Evolutionary conservation across 23 red algal species (phyloP), one percentile per base, ranked within the genome.

Genomic region (Gracilaria caudata): DNA sequence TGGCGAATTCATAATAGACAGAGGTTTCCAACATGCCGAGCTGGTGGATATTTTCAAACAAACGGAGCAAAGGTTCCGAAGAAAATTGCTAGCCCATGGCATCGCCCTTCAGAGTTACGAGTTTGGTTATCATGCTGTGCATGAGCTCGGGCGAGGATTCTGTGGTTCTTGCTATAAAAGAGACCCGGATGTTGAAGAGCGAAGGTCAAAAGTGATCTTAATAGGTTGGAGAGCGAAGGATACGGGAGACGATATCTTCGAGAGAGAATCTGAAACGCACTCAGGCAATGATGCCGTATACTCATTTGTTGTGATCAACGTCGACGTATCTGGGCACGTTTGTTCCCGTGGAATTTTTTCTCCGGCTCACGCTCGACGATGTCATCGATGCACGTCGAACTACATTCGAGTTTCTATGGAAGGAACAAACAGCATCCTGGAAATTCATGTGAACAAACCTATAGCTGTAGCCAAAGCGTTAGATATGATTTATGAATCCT

Each of bases 101-200:
- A 86, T 86, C 24, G 82, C 82, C 36, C 64, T 74, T 19, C 43
- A 38, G 63, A 29, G 65, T 76, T 86, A 86, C 66, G 82, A 86
- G 41, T 86, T 72, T 73, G 82, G 45, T 71, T 51, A 73, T 56
- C 35, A 12, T 37, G 82, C 53, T 39, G 65, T 73, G 2, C 51
- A 39, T 73, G 82, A 86, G 7, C 44, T 58, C 44, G 54, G 82
- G 13, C n/a, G 82, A 73, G 49, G 82, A 30, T 70, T 32, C 21
- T 83, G 79, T 40, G 79, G 79, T 45, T 63, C 79, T 60, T 83
- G 79, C 28, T 66, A 40, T 41, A 66, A 63, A 33, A 29, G 6
- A 21, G 63, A 66, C 21, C 79, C 79, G 53, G 56, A 83, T 7
- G 19, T 83, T 17, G 58, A 64, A 34, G 79, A 63, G 12, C 37